Evolutionary conservation across 2,329 filamentous ascomycete genomes (phyloP), one percentile per base, ranked within the genome.

Genomic region (Sclerotinia trifoliorum): DNA sequence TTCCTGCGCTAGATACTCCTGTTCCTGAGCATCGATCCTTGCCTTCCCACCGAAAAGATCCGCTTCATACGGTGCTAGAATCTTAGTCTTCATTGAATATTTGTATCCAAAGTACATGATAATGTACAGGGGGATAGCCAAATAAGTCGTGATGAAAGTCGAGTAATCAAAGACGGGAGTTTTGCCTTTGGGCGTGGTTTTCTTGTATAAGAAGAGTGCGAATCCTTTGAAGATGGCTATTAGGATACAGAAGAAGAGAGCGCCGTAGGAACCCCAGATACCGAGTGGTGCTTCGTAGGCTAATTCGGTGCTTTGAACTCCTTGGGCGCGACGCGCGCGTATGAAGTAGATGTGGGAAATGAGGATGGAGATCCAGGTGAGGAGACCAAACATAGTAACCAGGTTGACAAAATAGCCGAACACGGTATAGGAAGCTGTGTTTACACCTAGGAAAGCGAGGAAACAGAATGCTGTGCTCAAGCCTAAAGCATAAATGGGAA

Each of bases 181-280:
- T 21, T 81, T 81, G 65, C 83, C 86, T 82, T 54, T 54, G 5
- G 32, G 26, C 2, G 68, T 32, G 15, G 69, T 70, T 24, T 24
- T 63, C 26, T 70, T 70, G n/a, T 69, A 70, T 39, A 67, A 69
- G 78, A 95, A 95, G 69, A 90, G 88, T 67, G 86, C 83, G 79
- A 88, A 95, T 83, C 93, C 94, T 85, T 95, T 96, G 77, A 92
- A 95, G 60, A 96, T 76, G 1, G 90, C 86, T 70, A 96, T 91
- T 32, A 95, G 76, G 75, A 85, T 83, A 79, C 90, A 93, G 80
- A 93, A 89, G 75, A 83, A 81, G 1, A 95, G 83, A 0, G 90
- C 90, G 68, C 81, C 80, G 75, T 88, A 87, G 0, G 89, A 92
- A 11, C 92, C 92, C 69, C 78, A 85, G 49, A 88, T 80, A n/a